Evolutionary conservation across 495 filamentous ascomycete genomes (phyloP).

Genomic region (Talaromyces liani): DNA sequence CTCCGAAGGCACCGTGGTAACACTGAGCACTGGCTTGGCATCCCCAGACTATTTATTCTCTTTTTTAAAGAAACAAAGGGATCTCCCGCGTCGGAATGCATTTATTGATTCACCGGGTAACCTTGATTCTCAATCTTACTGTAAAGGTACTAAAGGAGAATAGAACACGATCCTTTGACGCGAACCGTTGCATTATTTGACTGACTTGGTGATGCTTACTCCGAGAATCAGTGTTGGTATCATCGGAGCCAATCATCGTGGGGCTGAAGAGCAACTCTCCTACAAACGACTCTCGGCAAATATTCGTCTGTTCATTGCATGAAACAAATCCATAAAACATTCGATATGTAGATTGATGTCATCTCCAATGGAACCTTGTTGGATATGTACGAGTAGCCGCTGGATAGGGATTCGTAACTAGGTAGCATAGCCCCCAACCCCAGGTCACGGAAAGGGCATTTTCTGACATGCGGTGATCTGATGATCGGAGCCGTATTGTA

Average conservation of each 20-base stretch:
- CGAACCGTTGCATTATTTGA: background rate
- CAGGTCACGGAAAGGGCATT: background rate
- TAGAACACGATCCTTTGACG: background rate
- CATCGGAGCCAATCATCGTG: background rate
- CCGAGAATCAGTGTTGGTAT: background rate
- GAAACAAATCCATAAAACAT: background rate
- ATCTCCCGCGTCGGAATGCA: background rate
- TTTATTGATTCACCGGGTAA: background rate
- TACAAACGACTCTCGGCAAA: background rate
- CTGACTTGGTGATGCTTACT: background rate
- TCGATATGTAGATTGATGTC: background rate
- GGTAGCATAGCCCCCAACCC: background rate
- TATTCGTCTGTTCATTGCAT: background rate
- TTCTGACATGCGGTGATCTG: background rate
- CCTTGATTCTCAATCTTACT: background rate
- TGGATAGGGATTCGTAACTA: background rate
- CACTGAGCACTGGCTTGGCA: conserved; percentile 1
- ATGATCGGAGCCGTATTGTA: background rate
- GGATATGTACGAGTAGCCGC: background rate
- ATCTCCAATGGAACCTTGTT: background rate
- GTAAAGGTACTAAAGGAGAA: background rate
- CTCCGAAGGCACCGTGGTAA: background rate
- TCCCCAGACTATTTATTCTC: background rate
- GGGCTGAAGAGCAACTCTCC: background rate
- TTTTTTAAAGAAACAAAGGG: background rate